A percentile compares a stretch with the other conserved stretches of the same genome.
Conservation (phyloP, 768 basidiomycete species). For the Pisolithus albus region DNA sequence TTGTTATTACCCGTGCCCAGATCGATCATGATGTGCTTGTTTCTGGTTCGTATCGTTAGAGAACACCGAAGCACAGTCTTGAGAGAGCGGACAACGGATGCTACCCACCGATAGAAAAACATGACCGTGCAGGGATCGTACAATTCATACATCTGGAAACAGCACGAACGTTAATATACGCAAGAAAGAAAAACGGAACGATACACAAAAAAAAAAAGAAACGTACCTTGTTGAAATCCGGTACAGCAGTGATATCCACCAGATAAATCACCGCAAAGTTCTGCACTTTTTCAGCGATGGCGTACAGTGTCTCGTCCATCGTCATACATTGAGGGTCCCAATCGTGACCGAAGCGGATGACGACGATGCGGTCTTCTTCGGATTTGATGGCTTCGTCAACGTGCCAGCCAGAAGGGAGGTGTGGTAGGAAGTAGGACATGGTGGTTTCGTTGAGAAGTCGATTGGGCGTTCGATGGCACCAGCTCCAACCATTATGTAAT, state of each 20-base stretch:
- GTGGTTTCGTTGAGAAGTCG: too few species aligned
- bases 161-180: not conserved
- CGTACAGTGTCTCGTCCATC: constrained; percentile 95
- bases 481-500: too few species aligned
- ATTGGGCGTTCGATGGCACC: too few species aligned
- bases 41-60: constrained; percentile 39
- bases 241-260: constrained; percentile 91
- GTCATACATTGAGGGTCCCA: constrained; percentile 95
- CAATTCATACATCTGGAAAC: constrained; percentile 88
- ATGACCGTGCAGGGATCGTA: constrained; percentile 97
- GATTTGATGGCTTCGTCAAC: constrained; percentile 99
- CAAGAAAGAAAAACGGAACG: not conserved
- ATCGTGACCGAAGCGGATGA: constrained; percentile 92
- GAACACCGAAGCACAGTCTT: not conserved
- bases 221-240: constrained; percentile 93
- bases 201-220: not conserved
- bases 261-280: constrained; percentile 98
- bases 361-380: constrained; percentile 93
- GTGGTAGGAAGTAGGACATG: constrained; percentile 89
- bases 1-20: constrained; percentile 99
- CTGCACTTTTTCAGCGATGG: constrained; percentile 92
- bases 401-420: constrained; percentile 92
- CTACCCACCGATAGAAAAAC: constrained; percentile 91
- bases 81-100: too few species aligned
- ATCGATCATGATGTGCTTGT: constrained; percentile 99